These are phyloP conservation scores for Trichoderma brevicompactum DNA, from an alignment of 2,329 filamentous ascomycete species.

Conservation along the genomic window DNA sequence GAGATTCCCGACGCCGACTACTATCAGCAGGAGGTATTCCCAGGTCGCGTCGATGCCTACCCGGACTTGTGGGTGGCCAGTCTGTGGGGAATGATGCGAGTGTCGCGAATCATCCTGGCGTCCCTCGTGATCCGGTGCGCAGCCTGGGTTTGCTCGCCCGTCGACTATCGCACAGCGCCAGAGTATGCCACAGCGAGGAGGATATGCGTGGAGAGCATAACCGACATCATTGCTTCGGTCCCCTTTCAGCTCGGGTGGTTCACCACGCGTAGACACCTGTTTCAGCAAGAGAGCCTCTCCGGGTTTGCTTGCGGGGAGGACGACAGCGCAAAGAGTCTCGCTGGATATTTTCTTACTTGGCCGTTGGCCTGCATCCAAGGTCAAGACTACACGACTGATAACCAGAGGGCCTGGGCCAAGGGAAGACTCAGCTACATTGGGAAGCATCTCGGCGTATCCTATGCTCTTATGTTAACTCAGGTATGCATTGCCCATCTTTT, in stretches of 20 bases:
- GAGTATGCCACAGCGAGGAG: slow-evolving; percentile 62
- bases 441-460: slow-evolving; percentile 60
- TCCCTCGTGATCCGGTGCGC: slow-evolving; percentile 62
- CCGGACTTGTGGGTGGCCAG: slow-evolving; percentile 62
- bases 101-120: slow-evolving; percentile 58
- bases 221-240: slow-evolving; percentile 64
- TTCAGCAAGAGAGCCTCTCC: slow-evolving; percentile 47
- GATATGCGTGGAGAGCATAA: slow-evolving; percentile 57
- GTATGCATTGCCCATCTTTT: slow-evolving; percentile 44
- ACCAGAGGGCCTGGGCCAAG: slow-evolving; percentile 59
- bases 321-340: slow-evolving; percentile 56
- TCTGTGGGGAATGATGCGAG: slow-evolving; percentile 60
- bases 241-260: slow-evolving; percentile 67
- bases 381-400: slow-evolving; percentile 63
- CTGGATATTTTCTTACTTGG: slow-evolving; percentile 64
- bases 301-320: slow-evolving; percentile 57
- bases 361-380: slow-evolving; percentile 58
- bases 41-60: slow-evolving; percentile 64
- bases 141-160: slow-evolving; percentile 63
- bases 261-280: slow-evolving; percentile 49
- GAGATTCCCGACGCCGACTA: slow-evolving; percentile 58
- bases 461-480: slow-evolving; percentile 59
- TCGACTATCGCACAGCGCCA: slow-evolving; percentile 65
- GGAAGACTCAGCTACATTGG: slow-evolving; percentile 60
- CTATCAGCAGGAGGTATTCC: slow-evolving; percentile 59